These are phyloP conservation scores for Gynostemma pentaphyllum DNA, from an alignment of 306 rosid species.

Conservation along the genomic window DNA sequence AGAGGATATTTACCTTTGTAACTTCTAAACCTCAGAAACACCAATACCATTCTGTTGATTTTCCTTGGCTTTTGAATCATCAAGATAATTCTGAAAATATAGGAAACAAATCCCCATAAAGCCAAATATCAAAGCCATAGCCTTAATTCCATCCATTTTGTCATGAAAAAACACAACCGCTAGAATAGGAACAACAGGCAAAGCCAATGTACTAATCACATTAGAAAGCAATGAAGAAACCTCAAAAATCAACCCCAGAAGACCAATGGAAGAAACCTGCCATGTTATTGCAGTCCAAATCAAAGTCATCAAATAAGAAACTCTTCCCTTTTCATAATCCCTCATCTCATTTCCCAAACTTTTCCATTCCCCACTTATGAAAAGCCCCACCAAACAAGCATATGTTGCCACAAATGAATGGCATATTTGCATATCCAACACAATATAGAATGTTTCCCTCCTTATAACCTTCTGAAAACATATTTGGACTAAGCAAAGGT, in stretches of 20 bases:
- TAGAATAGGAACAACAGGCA: slow-evolving; percentile 36
- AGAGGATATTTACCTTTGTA: no score
- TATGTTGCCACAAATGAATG: slow-evolving; percentile 23
- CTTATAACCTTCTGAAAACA: slow-evolving; percentile 23
- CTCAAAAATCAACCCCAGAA: slow-evolving; percentile 30
- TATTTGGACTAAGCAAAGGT: slow-evolving; percentile 27
- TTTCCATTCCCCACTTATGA: slow-evolving; percentile 32
- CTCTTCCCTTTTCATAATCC: slow-evolving; percentile 20
- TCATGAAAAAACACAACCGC: slow-evolving; percentile 33
- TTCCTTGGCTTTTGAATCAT: slow-evolving; percentile 1
- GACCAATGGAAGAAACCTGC: slow-evolving; percentile 22
- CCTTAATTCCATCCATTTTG: slow-evolving; percentile 30
- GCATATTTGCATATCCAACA: slow-evolving; percentile 29
- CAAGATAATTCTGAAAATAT: slow-evolving; percentile 29
- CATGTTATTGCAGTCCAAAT: slow-evolving; percentile 26
- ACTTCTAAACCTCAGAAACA: slow-evolving; percentile 5
- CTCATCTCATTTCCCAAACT: slow-evolving; percentile 22
- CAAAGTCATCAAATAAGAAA: slow-evolving; percentile 21
- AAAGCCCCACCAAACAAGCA: slow-evolving; percentile 25
- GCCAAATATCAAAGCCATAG: slow-evolving; percentile 28
- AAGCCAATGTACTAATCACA: slow-evolving; percentile 26
- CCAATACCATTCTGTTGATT: neutral
- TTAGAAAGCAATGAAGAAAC: slow-evolving; percentile 43
- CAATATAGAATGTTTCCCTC: slow-evolving; percentile 14
- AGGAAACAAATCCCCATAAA: slow-evolving; percentile 39